A percentile compares a stretch with the other conserved stretches of the same genome.
phyloP scores from a whole-genome alignment of 192 early-diverging fungal species.

The Podochytrium sp. region DNA sequence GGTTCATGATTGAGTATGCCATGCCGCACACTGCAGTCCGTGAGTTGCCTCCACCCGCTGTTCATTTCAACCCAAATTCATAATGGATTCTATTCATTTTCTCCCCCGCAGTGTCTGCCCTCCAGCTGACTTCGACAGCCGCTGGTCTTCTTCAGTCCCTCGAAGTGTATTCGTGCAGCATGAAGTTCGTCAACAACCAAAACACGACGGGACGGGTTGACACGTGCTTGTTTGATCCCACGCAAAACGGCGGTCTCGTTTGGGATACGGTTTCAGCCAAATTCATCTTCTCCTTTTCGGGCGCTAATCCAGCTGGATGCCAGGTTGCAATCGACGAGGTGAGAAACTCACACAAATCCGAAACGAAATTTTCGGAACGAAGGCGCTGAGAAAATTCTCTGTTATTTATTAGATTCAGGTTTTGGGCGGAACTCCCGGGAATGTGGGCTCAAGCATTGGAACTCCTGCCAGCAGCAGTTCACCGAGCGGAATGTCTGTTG shows the following conservation, averaged over 20 bases:
- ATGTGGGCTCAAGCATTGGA: too few relatives aligned
- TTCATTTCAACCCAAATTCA: neutral
- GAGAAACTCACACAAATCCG: neutral
- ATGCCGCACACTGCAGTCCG: neutral
- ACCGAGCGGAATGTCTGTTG: too few relatives aligned
- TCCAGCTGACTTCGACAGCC: constrained; percentile 5
- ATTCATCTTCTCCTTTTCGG: neutral
- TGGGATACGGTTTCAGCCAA: constrained; percentile 12
- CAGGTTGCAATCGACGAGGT: constrained; percentile 11
- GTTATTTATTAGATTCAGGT: neutral
- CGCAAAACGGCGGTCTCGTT: neutral
- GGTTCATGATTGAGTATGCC: neutral
- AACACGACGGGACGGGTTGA: neutral
- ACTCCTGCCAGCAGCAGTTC: too few relatives aligned
- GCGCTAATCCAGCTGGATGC: neutral
- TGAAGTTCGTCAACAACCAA: neutral
- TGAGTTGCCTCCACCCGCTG: too few relatives aligned
- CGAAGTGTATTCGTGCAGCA: constrained; percentile 11
- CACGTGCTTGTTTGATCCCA: neutral
- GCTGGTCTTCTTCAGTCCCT: neutral
- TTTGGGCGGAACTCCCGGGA: too few relatives aligned
- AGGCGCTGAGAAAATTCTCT: neutral
- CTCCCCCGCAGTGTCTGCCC: neutral
- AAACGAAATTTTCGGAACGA: too few relatives aligned
- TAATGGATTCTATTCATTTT: too few relatives aligned